phyloP scores from a whole-genome alignment of 2,329 filamentous ascomycete genomes.

The Gyromitra esculenta region DNA sequence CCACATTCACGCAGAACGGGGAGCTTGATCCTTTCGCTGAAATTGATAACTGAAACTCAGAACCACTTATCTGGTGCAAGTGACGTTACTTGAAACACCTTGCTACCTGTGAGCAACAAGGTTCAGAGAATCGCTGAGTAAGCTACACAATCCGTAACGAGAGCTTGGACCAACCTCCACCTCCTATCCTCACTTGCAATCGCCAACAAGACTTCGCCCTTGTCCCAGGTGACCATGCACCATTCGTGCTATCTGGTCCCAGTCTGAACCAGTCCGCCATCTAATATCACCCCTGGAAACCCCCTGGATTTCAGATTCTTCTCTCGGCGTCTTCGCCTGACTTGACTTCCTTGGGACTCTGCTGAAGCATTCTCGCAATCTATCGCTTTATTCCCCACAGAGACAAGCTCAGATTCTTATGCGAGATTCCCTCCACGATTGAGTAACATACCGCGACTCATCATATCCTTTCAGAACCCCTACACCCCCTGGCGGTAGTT shows the following conservation, averaged over 20 bases:
- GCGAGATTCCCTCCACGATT: constrained; percentile 11
- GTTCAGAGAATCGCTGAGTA: constrained; percentile 32
- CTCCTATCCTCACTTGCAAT: constrained; percentile 46
- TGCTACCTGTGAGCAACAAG: constrained; percentile 22
- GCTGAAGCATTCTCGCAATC: constrained; percentile 28
- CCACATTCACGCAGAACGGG: no score
- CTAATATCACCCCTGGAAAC: constrained; percentile 31
- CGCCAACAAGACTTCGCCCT: constrained; percentile 31
- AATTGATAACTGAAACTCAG: background rate
- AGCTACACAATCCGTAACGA: constrained; percentile 35
- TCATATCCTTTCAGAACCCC: constrained; percentile 19
- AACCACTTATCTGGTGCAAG: constrained; percentile 5
- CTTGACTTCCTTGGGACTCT: constrained; percentile 20
- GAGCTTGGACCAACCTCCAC: constrained; percentile 45
- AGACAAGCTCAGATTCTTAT: constrained; percentile 35
- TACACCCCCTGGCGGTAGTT: constrained; percentile 25
- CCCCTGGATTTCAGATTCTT: constrained; percentile 40
- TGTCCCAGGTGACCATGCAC: constrained; percentile 45
- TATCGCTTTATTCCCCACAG: constrained; percentile 29
- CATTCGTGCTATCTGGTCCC: constrained; percentile 27
- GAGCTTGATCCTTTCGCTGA: background rate
- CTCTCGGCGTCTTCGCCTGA: constrained; percentile 26
- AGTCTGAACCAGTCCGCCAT: constrained; percentile 36
- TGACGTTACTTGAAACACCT: constrained; percentile 40
- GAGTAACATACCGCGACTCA: constrained; percentile 29